Percentiles rank a stretch among this genome's conserved stretches.
phyloP scores from a whole-genome alignment of 1,139 yeast species.

The Geotrichum reessii region DNA sequence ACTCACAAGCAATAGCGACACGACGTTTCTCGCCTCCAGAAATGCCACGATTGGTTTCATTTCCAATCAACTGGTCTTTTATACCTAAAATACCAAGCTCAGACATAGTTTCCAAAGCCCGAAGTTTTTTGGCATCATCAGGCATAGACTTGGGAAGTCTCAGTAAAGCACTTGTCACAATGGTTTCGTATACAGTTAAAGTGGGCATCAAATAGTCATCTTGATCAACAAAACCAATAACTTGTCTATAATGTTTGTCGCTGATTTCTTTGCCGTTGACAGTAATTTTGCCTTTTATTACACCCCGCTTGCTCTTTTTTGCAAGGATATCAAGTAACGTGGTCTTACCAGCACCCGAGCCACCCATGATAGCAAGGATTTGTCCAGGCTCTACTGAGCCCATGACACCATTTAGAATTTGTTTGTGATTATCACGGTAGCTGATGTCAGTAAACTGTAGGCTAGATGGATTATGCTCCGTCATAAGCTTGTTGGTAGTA shows the following conservation, averaged over 20 bases:
- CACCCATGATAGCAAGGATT: conserved; percentile 94
- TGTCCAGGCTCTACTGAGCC: conserved; percentile 84
- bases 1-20: conserved; percentile 74
- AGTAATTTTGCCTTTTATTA: conserved; percentile 55
- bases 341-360: conserved; percentile 97
- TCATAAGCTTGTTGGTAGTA: conserved; percentile 35
- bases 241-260: conserved; percentile 49
- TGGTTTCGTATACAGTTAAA: conserved; percentile 90
- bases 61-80: conserved; percentile 82
- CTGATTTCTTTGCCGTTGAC: conserved; percentile 56
- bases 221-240: conserved; percentile 95
- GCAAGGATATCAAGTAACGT: conserved; percentile 88
- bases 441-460: conserved; percentile 68
- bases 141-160: conserved; percentile 80
- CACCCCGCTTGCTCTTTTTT: conserved; percentile 75
- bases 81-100: conserved; percentile 80
- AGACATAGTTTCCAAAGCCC: conserved; percentile 78
- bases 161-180: conserved; percentile 81
- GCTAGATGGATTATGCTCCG: conserved; percentile 64
- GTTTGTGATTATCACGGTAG: conserved; percentile 53
- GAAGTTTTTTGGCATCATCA: conserved; percentile 59
- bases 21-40: conserved; percentile 90
- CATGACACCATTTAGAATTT: conserved; percentile 55
- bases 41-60: conserved; percentile 84
- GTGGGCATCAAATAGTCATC: conserved; percentile 90